phyloP scores from a whole-genome alignment of 139 green algal species.

The Parachlorella kessleri region DNA sequence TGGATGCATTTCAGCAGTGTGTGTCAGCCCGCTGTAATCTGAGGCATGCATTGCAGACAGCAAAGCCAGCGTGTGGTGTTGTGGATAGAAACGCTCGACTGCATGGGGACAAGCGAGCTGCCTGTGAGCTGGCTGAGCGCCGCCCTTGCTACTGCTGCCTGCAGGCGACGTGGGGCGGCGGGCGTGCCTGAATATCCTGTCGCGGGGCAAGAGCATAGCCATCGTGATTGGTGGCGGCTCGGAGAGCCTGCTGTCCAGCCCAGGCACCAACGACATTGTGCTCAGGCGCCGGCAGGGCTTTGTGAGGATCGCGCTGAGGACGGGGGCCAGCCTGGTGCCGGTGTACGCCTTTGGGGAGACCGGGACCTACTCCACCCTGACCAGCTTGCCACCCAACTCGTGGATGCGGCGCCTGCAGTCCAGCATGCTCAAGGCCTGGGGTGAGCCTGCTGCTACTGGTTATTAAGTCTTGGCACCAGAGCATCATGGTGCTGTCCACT shows the following conservation, averaged over 20 bases:
- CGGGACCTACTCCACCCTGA: slow-evolving; percentile 31
- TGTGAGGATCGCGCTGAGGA: slow-evolving; percentile 31
- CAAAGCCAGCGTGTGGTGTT: neutral
- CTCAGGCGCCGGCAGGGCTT: slow-evolving; percentile 32
- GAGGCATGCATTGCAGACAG: neutral
- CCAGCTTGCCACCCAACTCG: slow-evolving; percentile 12
- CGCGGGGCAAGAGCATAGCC: slow-evolving; percentile 8
- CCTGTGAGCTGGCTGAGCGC: neutral
- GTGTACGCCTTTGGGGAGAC: slow-evolving; percentile 38
- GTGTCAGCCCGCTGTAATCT: no score
- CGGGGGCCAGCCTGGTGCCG: slow-evolving; percentile 39
- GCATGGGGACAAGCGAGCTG: no score
- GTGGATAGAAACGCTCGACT: no score
- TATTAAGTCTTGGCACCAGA: no score
- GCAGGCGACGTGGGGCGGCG: slow-evolving; percentile 17
- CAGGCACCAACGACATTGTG: slow-evolving; percentile 33
- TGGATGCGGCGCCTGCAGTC: slow-evolving; percentile 15
- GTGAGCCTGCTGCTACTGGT: neutral
- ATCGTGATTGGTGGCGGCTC: slow-evolving; percentile 31
- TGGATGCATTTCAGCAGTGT: no score
- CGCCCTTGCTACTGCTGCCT: neutral
- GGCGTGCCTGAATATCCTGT: slow-evolving; percentile 26
- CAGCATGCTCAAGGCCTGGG: neutral
- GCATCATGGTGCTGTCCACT: no score
- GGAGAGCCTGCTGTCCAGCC: slow-evolving; percentile 28